Percentiles rank a stretch among this genome's conserved stretches.
These are phyloP conservation scores for Quercus engelmannii DNA, from an alignment of 306 rosid genomes.

Conservation along the genomic window DNA sequence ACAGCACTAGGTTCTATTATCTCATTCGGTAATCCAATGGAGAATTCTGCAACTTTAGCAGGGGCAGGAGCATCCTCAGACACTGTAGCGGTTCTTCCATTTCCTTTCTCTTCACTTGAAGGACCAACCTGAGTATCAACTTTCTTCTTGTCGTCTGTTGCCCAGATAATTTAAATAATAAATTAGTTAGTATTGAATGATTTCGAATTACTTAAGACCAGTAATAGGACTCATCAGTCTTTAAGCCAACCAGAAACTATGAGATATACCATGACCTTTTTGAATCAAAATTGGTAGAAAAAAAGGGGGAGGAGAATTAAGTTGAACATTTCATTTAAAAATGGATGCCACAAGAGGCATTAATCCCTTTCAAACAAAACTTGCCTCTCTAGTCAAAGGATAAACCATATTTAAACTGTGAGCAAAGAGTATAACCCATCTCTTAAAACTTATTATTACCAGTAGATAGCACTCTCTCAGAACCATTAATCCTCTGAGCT, in stretches of 20 bases:
- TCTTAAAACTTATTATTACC: slow-evolving; percentile 12
- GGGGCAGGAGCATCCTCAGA: not conserved
- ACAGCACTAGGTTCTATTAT: slow-evolving; percentile 2
- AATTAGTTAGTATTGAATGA: not conserved
- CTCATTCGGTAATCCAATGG: slow-evolving; percentile 1
- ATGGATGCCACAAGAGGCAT: too few relatives aligned
- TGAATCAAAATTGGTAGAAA: too few relatives aligned
- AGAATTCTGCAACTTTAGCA: slow-evolving; percentile 3
- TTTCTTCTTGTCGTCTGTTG: slow-evolving; percentile 1
- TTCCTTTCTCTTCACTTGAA: slow-evolving; percentile 4
- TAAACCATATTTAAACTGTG: not conserved
- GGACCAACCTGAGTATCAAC: slow-evolving; percentile 2
- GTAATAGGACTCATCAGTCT: not conserved
- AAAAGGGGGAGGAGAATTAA: too few relatives aligned
- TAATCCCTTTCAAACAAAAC: not conserved
- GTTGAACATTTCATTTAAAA: too few relatives aligned
- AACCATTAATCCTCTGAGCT: not conserved
- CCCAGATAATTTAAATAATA: slow-evolving; percentile 1
- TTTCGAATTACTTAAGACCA: not conserved
- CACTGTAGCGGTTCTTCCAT: not conserved
- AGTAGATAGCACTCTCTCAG: slow-evolving; percentile 16
- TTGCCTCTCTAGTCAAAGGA: not conserved
- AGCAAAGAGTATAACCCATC: not conserved
- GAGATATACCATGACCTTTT: too few relatives aligned
- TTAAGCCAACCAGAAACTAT: not conserved